Evolutionary conservation across 2,329 filamentous ascomycete genomes (phyloP).

Genomic region (Fusarium papillatum): DNA sequence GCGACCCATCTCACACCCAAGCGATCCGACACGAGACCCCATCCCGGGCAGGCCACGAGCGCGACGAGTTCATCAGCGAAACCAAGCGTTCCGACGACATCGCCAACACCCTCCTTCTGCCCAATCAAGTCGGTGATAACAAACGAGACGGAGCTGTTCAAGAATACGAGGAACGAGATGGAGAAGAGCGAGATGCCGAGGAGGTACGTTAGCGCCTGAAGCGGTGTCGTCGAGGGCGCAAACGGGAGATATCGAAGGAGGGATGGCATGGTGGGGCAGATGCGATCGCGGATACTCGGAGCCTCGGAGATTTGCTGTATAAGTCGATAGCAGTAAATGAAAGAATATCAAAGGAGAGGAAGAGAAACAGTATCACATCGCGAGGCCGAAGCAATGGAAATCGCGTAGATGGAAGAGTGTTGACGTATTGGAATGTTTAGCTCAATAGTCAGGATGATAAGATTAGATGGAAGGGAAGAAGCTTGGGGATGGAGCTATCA

Average conservation of each 20-base stretch:
- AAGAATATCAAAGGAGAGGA: not conserved
- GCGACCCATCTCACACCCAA: conserved; percentile 80
- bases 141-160: conserved; percentile 88
- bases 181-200: conserved; percentile 87
- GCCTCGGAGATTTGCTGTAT: conserved; percentile 1
- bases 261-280: conserved; percentile 47
- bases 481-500: conserved; percentile 14
- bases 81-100: conserved; percentile 86
- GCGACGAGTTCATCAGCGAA: conserved; percentile 89
- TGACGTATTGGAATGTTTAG: conserved; percentile 33
- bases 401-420: conserved; percentile 19
- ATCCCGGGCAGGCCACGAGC: conserved; percentile 82
- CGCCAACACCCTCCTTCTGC: conserved; percentile 79
- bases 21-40: conserved; percentile 84
- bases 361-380: conserved; percentile 31
- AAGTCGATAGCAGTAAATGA: not conserved
- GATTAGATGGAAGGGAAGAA: not conserved
- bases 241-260: conserved; percentile 68
- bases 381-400: conserved; percentile 17
- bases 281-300: conserved; percentile 8
- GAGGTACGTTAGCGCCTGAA: conserved; percentile 81
- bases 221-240: conserved; percentile 68
- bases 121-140: conserved; percentile 88
- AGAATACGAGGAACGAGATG: conserved; percentile 91
- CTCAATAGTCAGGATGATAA: conserved; percentile 25